phyloP scores from a whole-genome alignment of 2,329 filamentous ascomycete genomes.

The Fusarium tanahbumbuense region DNA sequence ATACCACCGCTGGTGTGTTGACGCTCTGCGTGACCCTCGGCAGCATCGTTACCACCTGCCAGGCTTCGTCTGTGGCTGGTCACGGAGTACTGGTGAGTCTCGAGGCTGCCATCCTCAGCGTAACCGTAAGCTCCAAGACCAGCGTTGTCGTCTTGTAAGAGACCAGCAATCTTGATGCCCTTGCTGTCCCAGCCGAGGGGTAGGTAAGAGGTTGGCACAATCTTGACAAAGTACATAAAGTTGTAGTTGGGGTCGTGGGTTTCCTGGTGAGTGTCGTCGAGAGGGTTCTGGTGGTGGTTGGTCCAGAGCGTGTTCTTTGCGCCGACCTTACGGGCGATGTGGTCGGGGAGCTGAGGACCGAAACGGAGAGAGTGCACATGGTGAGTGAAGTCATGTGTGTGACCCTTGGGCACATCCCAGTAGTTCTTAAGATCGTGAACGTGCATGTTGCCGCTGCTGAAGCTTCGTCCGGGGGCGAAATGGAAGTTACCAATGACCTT shows the following conservation, averaged over 20 bases:
- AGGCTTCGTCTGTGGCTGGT: slow-evolving; percentile 95
- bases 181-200: slow-evolving; percentile 87
- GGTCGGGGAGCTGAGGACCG: slow-evolving; percentile 87
- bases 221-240: slow-evolving; percentile 99
- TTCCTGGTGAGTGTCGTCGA: slow-evolving; percentile 81
- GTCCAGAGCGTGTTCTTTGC: slow-evolving; percentile 72
- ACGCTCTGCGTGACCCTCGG: slow-evolving; percentile 91
- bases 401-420: slow-evolving; percentile 76
- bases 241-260: slow-evolving; percentile 89
- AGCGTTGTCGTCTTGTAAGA: slow-evolving; percentile 70
- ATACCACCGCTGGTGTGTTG: slow-evolving; percentile 92
- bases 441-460: slow-evolving; percentile 96
- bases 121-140: slow-evolving; percentile 66
- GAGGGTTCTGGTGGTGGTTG: slow-evolving; percentile 90
- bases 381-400: slow-evolving; percentile 89
- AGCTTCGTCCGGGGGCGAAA: slow-evolving; percentile 93
- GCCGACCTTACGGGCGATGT: slow-evolving; percentile 70
- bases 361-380: slow-evolving; percentile 90
- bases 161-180: slow-evolving; percentile 45
- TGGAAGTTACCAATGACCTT: slow-evolving; percentile 99
- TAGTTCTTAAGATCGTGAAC: slow-evolving; percentile 98
- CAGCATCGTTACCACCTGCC: slow-evolving; percentile 82
- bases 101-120: slow-evolving; percentile 80
- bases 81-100: slow-evolving; percentile 98
- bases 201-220: slow-evolving; percentile 94